Evolutionary conservation across 2,329 filamentous ascomycete species (phyloP), one percentile per base, ranked within the genome.

Genomic region (Pestalotiopsis sp.): DNA sequence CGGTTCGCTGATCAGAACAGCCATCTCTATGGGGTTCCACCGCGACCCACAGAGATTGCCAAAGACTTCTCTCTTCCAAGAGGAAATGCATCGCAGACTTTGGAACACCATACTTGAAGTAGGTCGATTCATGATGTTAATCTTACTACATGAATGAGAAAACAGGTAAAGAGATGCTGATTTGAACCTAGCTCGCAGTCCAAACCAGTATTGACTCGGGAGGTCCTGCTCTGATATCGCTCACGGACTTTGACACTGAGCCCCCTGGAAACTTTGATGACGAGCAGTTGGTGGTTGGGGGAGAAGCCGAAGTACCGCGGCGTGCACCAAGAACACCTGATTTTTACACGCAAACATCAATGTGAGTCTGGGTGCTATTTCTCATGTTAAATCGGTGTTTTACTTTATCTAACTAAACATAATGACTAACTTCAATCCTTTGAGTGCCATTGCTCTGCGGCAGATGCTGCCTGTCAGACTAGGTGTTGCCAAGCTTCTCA

Each of bases 41-140:
- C 77, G 83, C 63, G 86, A 88, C 66, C 85, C 86, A 0, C 69
- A 73, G 0, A 74, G 77, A 2, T 72, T 87, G 0, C 77, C 80
- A 0, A 76, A 76, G 14, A 78, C 75, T 2, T 74, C 77, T 0
- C 69, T 72, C 1, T 79, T 83, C 52, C 75, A 77, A 0, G 75
- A 79, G 1, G 86, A 88, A 75, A 84, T 87, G 76, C 81, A 84
- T 1, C 79, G 85, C 4, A 78, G 86, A 9, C 69, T 89, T 2
- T 88, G 86, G 86, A 85, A 84, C 58, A 86, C 86, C 0, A 81
- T 87, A 20, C 71, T 87, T 0, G 86, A 89, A 72, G 64, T 88
- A 0, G 72, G 75, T 0, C 69, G 20, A 14, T 38, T 31, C 23
- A 27, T 6, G 57, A 13, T 25, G 5, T 13, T 31, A 13, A 7